These are phyloP conservation scores for Musa troglodytarum DNA, from an alignment of 176 grass and related monocot genomes.

Conservation along the genomic window DNA sequence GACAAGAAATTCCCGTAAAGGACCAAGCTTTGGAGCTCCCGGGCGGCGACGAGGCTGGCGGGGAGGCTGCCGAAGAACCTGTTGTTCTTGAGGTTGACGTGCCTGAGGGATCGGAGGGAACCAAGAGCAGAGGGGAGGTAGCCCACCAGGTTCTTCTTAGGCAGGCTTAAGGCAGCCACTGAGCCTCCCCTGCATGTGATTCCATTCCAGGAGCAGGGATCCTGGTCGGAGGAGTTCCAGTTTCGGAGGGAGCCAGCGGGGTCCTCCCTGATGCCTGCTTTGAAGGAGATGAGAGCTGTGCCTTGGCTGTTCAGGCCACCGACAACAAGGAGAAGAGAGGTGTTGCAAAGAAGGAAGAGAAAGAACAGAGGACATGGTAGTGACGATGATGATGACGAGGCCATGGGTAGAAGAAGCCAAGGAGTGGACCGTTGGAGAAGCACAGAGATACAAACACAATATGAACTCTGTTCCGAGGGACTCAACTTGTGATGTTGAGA, in stretches of 20 bases:
- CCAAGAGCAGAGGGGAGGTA: conserved; percentile 17
- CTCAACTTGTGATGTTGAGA: not conserved
- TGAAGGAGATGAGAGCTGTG: conserved; percentile 13
- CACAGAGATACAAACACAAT: not conserved
- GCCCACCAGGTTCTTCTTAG: conserved; percentile 16
- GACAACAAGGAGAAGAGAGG: not conserved
- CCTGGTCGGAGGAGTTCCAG: conserved; percentile 22
- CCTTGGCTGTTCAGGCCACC: conserved; percentile 6
- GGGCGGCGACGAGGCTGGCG: not conserved
- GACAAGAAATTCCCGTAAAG: conserved; percentile 72
- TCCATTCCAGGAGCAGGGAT: conserved; percentile 14
- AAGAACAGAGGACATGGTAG: not conserved
- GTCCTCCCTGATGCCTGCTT: conserved; percentile 5
- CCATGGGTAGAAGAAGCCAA: not conserved
- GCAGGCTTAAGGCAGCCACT: conserved; percentile 10
- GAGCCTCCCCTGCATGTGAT: conserved; percentile 1
- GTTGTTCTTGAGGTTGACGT: conserved; percentile 16
- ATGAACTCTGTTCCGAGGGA: too few relatives aligned
- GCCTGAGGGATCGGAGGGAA: conserved; percentile 12
- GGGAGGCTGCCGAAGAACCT: conserved; percentile 20
- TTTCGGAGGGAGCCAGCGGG: not conserved
- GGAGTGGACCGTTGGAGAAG: not conserved
- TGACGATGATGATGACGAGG: not conserved
- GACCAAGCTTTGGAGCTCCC: conserved; percentile 56
- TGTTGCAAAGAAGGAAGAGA: not conserved